Percentiles rank a stretch among this genome's conserved stretches.
phyloP scores from a whole-genome alignment of 495 filamentous ascomycete genomes.

The Thozetella sp. region DNA sequence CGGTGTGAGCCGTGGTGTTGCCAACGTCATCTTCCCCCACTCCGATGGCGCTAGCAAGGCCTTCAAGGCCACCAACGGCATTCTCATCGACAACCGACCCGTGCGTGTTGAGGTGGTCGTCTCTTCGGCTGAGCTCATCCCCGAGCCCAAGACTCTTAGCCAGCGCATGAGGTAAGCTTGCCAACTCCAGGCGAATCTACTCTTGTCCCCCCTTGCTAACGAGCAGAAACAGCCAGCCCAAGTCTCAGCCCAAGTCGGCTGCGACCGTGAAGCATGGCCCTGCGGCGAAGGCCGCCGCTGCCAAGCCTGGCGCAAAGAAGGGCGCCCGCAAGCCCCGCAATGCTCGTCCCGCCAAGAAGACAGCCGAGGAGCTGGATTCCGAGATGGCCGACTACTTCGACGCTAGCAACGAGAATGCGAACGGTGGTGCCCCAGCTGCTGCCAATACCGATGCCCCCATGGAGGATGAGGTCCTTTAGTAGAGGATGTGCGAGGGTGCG shows the following conservation, averaged over 20 bases:
- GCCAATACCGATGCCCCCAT: constrained; percentile 42
- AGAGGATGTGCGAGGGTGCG: constrained; percentile 7
- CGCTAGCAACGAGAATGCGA: constrained; percentile 42
- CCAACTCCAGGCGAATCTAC: constrained; percentile 12
- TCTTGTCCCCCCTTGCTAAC: constrained; percentile 21
- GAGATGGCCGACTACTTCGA: constrained; percentile 94
- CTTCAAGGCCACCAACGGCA: constrained; percentile 76
- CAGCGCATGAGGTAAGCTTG: constrained; percentile 78
- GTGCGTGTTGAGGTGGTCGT: constrained; percentile 96
- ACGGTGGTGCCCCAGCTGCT: constrained; percentile 39
- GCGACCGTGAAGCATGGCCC: constrained; percentile 64
- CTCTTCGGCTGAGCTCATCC: constrained; percentile 67
- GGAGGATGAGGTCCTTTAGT: constrained; percentile 52
- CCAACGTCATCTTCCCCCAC: constrained; percentile 68
- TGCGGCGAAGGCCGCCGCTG: constrained; percentile 37
- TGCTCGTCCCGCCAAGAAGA: constrained; percentile 81
- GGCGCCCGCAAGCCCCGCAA: constrained; percentile 46
- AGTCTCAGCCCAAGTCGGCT: constrained; percentile 82
- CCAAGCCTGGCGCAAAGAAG: constrained; percentile 54
- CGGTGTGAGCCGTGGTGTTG: constrained; percentile 86
- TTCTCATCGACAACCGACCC: constrained; percentile 83
- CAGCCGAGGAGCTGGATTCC: constrained; percentile 86
- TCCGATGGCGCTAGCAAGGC: constrained; percentile 80
- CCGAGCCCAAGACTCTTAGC: constrained; percentile 72
- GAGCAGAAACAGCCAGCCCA: constrained; percentile 46